These are phyloP conservation scores for Herpomyces periplanetae DNA, from an alignment of 2,329 filamentous ascomycete species.

Conservation along the genomic window DNA sequence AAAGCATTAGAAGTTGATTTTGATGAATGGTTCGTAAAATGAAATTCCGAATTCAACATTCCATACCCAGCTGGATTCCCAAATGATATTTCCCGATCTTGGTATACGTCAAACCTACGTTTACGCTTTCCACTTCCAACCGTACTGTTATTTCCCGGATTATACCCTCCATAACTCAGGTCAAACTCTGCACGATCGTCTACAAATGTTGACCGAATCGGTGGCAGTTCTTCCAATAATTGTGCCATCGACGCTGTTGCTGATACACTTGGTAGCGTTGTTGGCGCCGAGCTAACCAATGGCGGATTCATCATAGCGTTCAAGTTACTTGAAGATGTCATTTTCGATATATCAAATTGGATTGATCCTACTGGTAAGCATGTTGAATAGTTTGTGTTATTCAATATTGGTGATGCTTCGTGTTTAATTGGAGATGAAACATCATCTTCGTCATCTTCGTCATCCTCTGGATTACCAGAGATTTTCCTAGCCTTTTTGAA, in stretches of 20 bases:
- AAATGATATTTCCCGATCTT: constrained; percentile 8
- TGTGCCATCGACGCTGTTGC: too few relatives aligned
- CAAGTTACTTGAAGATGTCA: too few relatives aligned
- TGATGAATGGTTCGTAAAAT: constrained; percentile 2
- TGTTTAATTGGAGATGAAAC: constrained; percentile 9
- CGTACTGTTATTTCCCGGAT: constrained; percentile 6
- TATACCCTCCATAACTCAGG: constrained; percentile 4
- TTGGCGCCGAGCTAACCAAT: too few relatives aligned
- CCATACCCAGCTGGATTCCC: constrained; percentile 4
- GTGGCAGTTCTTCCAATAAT: too few relatives aligned
- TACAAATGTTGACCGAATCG: too few relatives aligned
- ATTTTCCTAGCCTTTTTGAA: constrained; percentile 10
- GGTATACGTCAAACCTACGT: constrained; percentile 9
- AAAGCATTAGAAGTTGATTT: too few relatives aligned
- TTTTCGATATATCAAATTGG: too few relatives aligned
- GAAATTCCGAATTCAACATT: constrained; percentile 3
- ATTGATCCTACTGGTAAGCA: too few relatives aligned
- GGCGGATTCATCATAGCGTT: too few relatives aligned
- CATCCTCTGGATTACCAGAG: constrained; percentile 9
- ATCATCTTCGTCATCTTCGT: constrained; percentile 9
- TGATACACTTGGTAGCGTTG: too few relatives aligned
- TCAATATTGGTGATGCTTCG: constrained; percentile 6
- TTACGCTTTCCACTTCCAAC: constrained; percentile 7
- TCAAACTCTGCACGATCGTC: constrained; percentile 4
- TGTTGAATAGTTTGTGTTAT: too few relatives aligned